Base-by-base conservation (phyloP, 192 early-diverging fungal genomes). In the Backusella morwellensis region DNA sequence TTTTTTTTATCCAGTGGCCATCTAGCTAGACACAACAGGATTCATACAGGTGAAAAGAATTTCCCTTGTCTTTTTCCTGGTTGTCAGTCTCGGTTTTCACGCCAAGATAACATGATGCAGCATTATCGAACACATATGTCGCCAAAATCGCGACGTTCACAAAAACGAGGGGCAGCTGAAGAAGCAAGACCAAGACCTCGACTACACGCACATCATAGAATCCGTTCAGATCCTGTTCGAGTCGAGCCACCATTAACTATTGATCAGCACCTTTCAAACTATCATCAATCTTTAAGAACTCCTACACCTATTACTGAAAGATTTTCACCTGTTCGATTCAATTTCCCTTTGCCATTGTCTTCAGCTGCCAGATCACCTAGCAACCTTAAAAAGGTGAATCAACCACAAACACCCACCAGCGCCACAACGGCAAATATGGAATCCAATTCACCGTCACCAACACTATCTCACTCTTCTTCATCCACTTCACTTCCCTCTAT, bases 61-160 rank as follows among this genome's bases (percentile, higher is more conserved):
- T 94, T 90, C 75, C 35, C 82, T 1, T 95, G 94, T 75, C 82
- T 86, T 26, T 86, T 88, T 80, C 84, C 87, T 3, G 92, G 89
- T 15, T 95, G 93, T 80, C 82, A 83, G 23, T 90, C 88, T 76
- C 86, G 87, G 79, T 95, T 95, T 70, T 92, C 92, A 26, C 84
- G 93, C 47, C 91, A 93, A 56, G 93, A 94, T 82, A 93, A 95
- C 75, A 93, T 93, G 92, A 93, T 91, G 90, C 93, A 95, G 73
- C 93, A 95, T 77, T 93, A 92, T 77, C 89, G 92, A 66, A 92
- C 92, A 9, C 93, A 95, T 75, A 84, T 90, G 77, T 91, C 91
- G 41, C 78, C 88, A 23, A 90, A 90, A 72, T 90, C 88, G 21
- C 88, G 92, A 44, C 78, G 85, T 36, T 78, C 83, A 26, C 50